These are phyloP conservation scores for Heliamphora pulchella DNA, from an alignment of 179 eudicot species.

Conservation along the genomic window DNA sequence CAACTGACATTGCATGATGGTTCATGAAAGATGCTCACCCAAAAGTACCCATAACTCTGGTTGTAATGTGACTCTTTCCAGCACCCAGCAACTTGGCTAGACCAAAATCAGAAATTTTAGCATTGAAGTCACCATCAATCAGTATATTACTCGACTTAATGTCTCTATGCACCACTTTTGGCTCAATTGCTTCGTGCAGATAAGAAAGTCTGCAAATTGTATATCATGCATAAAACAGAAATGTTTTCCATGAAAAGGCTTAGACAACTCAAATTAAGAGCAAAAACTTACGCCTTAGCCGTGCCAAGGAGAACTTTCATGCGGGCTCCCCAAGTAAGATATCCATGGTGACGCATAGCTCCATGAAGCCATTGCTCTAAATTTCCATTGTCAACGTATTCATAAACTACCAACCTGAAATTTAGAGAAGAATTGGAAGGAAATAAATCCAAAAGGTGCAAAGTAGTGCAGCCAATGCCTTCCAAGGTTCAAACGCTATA, in stretches of 20 bases:
- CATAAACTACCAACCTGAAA: constrained; percentile 61
- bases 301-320: constrained; percentile 34
- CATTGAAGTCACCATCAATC: constrained; percentile 66
- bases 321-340: constrained; percentile 65
- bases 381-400: constrained; percentile 77
- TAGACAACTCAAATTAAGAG: constrained; percentile 9
- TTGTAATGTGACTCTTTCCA: constrained; percentile 72
- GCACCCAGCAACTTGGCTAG: constrained; percentile 82
- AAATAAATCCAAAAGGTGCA: background rate
- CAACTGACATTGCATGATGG: background rate
- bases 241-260: background rate
- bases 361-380: constrained; percentile 86
- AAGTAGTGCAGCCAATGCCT: background rate
- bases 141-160: constrained; percentile 48
- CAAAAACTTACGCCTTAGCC: constrained; percentile 57
- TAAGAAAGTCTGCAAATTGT: constrained; percentile 51
- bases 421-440: background rate
- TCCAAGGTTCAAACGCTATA: background rate
- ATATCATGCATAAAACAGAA: constrained; percentile 5
- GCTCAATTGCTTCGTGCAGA: constrained; percentile 48
- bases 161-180: constrained; percentile 46
- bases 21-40: constrained; percentile 43
- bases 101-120: constrained; percentile 82
- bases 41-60: constrained; percentile 87
- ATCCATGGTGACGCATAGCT: constrained; percentile 52